Evolutionary conservation across 2,329 filamentous ascomycete species (phyloP).

Genomic region (Didymella exigua): DNA sequence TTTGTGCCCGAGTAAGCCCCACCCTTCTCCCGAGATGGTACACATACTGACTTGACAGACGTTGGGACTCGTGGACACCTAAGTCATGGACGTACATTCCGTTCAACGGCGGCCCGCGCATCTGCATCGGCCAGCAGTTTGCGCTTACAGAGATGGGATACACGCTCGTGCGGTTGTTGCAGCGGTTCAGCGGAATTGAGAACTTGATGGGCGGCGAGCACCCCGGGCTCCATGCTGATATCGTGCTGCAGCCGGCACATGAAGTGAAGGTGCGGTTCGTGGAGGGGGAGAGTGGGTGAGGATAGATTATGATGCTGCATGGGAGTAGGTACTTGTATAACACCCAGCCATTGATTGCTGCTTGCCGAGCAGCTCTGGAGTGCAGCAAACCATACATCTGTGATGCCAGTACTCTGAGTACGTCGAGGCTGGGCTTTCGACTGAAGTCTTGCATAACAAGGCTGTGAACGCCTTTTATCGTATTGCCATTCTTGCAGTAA

Average conservation of each 20-base stretch:
- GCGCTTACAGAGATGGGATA: slow-evolving; percentile 59
- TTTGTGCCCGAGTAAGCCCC: slow-evolving; percentile 54
- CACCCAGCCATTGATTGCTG: no score
- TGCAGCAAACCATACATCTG: no score
- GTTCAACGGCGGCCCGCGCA: slow-evolving; percentile 56
- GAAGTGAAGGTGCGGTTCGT: slow-evolving; percentile 43
- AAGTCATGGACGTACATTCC: slow-evolving; percentile 57
- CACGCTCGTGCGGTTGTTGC: slow-evolving; percentile 54
- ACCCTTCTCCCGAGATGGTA: no score
- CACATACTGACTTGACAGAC: slow-evolving; percentile 1
- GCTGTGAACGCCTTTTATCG: no score
- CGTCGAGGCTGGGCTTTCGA: no score
- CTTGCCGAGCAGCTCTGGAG: no score
- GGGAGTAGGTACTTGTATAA: neutral
- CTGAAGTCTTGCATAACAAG: no score
- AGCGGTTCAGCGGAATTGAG: slow-evolving; percentile 52
- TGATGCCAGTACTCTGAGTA: no score
- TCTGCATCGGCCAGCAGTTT: slow-evolving; percentile 60
- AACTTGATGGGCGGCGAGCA: slow-evolving; percentile 44
- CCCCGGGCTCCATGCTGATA: slow-evolving; percentile 54
- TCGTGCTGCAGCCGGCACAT: slow-evolving; percentile 54
- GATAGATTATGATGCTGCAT: no score
- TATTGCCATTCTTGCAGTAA: no score
- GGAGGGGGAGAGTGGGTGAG: neutral
- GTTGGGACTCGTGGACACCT: slow-evolving; percentile 58